phyloP scores from a whole-genome alignment of 768 basidiomycete genomes.

The Tylopilus felleus region DNA sequence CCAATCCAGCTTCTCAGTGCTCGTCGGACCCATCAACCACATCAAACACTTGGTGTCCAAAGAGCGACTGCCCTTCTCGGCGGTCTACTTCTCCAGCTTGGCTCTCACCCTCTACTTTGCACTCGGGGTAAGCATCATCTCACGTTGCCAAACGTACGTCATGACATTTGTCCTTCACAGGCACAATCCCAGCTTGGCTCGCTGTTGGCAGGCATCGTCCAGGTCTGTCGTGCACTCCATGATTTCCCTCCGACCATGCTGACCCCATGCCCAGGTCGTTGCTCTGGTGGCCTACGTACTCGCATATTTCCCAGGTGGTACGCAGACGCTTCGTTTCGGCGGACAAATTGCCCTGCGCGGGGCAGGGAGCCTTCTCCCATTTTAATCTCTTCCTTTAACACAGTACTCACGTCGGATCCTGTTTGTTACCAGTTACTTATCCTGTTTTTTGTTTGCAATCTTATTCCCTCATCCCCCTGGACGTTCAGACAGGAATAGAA shows the following conservation, averaged over 20 bases:
- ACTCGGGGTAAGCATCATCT: conserved; percentile 57
- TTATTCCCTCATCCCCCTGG: background rate
- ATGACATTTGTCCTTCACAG: conserved; percentile 35
- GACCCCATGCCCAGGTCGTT: conserved; percentile 48
- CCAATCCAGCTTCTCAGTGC: conserved; percentile 64
- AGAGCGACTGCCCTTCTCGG: conserved; percentile 82
- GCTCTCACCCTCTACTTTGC: conserved; percentile 90
- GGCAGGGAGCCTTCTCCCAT: conserved; percentile 76
- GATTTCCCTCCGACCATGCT: background rate
- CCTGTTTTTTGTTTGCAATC: conserved; percentile 2
- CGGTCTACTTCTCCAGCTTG: conserved; percentile 79
- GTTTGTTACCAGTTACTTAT: conserved; percentile 7
- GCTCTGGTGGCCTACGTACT: conserved; percentile 86
- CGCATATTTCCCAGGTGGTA: conserved; percentile 94
- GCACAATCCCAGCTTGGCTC: conserved; percentile 84
- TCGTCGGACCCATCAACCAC: conserved; percentile 89
- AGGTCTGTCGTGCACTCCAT: conserved; percentile 40
- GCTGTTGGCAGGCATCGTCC: conserved; percentile 75
- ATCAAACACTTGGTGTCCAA: conserved; percentile 80
- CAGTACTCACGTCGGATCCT: background rate
- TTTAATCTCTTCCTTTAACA: conserved; percentile 39
- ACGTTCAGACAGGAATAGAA: background rate
- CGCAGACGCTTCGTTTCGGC: conserved; percentile 76
- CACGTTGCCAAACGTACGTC: no score
- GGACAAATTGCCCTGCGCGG: conserved; percentile 79